phyloP scores from a whole-genome alignment of 495 filamentous ascomycete species.

The Penicillium coffeae region DNA sequence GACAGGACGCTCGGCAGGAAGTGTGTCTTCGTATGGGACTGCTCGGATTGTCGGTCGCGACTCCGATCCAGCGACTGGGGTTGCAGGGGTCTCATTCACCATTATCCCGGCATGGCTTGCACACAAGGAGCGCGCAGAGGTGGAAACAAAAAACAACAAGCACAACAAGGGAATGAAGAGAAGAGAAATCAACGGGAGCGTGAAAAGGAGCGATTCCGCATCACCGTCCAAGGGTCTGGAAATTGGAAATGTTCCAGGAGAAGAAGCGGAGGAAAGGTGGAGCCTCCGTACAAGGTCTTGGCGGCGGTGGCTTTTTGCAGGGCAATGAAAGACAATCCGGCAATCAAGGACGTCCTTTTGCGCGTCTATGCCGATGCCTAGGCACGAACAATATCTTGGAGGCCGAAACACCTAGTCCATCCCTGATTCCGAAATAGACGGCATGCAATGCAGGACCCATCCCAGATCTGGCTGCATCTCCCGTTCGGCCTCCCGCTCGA shows the following conservation, averaged over 20 bases:
- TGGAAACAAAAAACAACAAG: constrained; percentile 2
- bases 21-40: constrained; percentile 28
- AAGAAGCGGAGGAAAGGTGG: constrained; percentile 14
- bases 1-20: constrained; percentile 20
- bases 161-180: constrained; percentile 2
- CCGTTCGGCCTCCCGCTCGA: background rate
- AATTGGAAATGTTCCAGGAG: constrained; percentile 18
- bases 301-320: constrained; percentile 6
- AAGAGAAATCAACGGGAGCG: constrained; percentile 6
- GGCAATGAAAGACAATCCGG: background rate
- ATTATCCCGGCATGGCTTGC: constrained; percentile 45
- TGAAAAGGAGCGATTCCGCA: constrained; percentile 9
- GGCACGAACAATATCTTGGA: too few species aligned
- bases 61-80: constrained; percentile 28
- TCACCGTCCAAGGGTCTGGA: constrained; percentile 20
- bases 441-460: background rate
- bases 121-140: constrained; percentile 4
- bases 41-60: constrained; percentile 23
- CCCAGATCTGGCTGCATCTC: background rate
- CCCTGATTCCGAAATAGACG: too few species aligned
- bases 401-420: too few species aligned
- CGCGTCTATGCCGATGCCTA: too few species aligned
- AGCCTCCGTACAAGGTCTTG: constrained; percentile 19
- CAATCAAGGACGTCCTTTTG: too few species aligned
- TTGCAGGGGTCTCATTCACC: constrained; percentile 32